These are phyloP conservation scores for Candida alai DNA, from an alignment of 805 yeast genomes.

Conservation along the genomic window DNA sequence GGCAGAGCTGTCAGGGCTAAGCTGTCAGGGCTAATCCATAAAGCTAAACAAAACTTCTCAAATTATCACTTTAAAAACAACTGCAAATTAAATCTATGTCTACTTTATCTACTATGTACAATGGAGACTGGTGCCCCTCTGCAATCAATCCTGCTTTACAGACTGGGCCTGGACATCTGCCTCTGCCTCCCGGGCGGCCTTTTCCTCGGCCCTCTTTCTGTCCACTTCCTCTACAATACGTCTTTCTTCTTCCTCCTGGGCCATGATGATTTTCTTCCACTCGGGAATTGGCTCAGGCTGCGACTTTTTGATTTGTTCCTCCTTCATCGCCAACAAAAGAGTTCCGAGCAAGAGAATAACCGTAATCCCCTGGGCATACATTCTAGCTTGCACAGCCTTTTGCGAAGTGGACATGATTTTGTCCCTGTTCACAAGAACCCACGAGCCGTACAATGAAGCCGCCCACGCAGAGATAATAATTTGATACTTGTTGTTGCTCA, in stretches of 20 bases:
- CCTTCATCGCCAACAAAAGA: slow-evolving; percentile 61
- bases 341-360: slow-evolving; percentile 68
- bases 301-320: slow-evolving; percentile 46
- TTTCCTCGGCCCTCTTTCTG: slow-evolving; percentile 2
- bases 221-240: slow-evolving; percentile 11
- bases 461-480: slow-evolving; percentile 36
- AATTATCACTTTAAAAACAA: no score
- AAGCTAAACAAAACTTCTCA: no score
- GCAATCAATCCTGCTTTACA: no score
- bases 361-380: slow-evolving; percentile 84
- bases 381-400: slow-evolving; percentile 83
- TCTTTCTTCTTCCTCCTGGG: slow-evolving; percentile 19
- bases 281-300: slow-evolving; percentile 34
- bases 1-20: no score
- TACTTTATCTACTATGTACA: no score
- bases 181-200: slow-evolving; percentile 3
- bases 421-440: slow-evolving; percentile 70
- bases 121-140: no score
- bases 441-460: slow-evolving; percentile 58
- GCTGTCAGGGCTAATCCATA: no score
- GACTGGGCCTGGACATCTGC: background rate
- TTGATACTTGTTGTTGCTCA: slow-evolving; percentile 33
- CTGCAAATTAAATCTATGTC: no score
- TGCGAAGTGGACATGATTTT: slow-evolving; percentile 71
- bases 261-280: slow-evolving; percentile 30